Base-by-base conservation (phyloP, 495 filamentous ascomycete species). In the Tetracladium marchalianum region DNA sequence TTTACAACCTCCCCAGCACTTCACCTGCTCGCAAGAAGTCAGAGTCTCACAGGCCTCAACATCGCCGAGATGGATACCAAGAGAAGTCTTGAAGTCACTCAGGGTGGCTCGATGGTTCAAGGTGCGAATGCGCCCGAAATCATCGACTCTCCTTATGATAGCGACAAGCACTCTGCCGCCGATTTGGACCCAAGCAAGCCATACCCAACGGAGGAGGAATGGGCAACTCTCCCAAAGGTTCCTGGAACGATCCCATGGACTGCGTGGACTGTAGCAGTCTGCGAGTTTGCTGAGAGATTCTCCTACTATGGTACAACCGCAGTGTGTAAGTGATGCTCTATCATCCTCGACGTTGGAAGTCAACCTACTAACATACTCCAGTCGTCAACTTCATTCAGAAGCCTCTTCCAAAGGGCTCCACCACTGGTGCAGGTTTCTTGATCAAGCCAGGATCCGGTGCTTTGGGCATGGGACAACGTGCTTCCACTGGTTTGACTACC, bases 211-310 rank as follows among this genome's bases (percentile, higher is more conserved):
- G 69, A 72, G 1, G 75, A 81, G 32, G 79, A 89, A 41, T 55
- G 82, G 38, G 35, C 46, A 0, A 77, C 73, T 0, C 70, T 89
- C 7, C 77, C 73, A 18, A 77, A 84, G 34, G 70, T 89, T 1
- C 66, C 82, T 11, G 84, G 75, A 35, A 68, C 66, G 32, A 71
- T 90, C 24, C 82, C 80, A 15, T 80, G 68, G 68, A 73, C 64
- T 11, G 71, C 73, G 7, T 89, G 77, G 55, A 81, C 79, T 17
- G 73, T 90, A 43, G 83, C 80, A 16, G 80, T 87, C 52, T 75
- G 86, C 40, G 85, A 90, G 63, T 60, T 87, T 46, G 83, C 77
- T 65, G 85, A 90, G 67, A 80, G 84, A 32, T 85, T 87, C 65
- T 82, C 80, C 8, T 88, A 84, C 67, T 87, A 87, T 58, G 85